phyloP scores from a whole-genome alignment of 306 rosid genomes.

The Castanea mollissima region DNA sequence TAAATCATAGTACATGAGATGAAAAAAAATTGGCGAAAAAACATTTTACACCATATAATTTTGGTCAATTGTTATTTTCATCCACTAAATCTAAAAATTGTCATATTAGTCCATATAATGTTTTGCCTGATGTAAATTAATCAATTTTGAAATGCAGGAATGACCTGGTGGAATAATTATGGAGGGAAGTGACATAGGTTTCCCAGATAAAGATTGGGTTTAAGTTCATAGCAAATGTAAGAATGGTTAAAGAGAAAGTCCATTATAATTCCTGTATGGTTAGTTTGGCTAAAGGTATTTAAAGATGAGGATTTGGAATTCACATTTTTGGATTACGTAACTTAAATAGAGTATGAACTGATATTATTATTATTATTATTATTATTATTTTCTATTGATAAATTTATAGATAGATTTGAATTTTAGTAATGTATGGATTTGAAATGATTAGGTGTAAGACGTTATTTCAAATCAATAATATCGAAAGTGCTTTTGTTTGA shows the following conservation, averaged over 20 bases:
- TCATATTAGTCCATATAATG: not conserved
- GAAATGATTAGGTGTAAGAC: too few relatives aligned
- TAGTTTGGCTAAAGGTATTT: not conserved
- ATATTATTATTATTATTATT: too few relatives aligned
- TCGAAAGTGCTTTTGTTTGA: too few relatives aligned
- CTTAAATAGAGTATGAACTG: not conserved
- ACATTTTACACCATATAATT: too few relatives aligned
- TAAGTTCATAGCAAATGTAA: constrained; percentile 52
- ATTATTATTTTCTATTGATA: too few relatives aligned
- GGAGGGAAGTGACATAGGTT: constrained; percentile 58
- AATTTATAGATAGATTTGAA: too few relatives aligned
- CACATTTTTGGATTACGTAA: not conserved
- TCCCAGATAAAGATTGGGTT: constrained; percentile 67
- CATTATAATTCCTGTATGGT: not conserved
- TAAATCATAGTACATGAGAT: too few relatives aligned
- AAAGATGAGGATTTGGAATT: not conserved
- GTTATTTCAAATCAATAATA: too few relatives aligned
- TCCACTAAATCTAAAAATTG: too few relatives aligned
- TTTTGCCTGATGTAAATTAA: not conserved
- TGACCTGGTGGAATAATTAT: constrained; percentile 60
- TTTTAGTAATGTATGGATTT: too few relatives aligned
- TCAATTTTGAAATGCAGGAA: constrained; percentile 32
- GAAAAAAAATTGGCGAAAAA: too few relatives aligned
- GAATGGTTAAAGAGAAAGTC: not conserved
- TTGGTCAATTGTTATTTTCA: too few relatives aligned